Percentiles rank a stretch among this genome's conserved stretches.
phyloP scores from a whole-genome alignment of 2,329 filamentous ascomycete species.

The Fusarium buharicum region DNA sequence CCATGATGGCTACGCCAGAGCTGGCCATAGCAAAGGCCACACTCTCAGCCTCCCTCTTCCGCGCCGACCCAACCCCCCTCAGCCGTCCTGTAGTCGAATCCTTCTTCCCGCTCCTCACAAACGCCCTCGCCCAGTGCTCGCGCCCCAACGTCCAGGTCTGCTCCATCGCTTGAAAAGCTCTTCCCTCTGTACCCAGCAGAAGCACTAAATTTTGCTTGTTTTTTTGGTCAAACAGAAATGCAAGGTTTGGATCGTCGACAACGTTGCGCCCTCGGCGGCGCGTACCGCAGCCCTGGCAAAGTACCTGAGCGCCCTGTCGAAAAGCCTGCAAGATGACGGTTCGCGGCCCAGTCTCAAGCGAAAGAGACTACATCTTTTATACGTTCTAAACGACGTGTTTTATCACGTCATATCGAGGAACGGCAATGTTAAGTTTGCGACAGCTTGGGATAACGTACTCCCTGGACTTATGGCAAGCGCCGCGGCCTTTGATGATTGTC shows the following conservation, averaged over 20 bases:
- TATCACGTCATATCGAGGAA: conserved; percentile 71
- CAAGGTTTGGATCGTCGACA: conserved; percentile 84
- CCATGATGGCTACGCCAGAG: conserved; percentile 72
- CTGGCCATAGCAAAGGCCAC: conserved; percentile 82
- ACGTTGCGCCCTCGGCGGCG: conserved; percentile 73
- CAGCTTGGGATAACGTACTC: conserved; percentile 67
- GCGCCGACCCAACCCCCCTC: conserved; percentile 76
- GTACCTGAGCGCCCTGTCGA: conserved; percentile 76
- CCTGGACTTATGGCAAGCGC: conserved; percentile 70
- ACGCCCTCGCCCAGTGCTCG: conserved; percentile 76
- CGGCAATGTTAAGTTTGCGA: conserved; percentile 63
- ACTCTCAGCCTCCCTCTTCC: conserved; percentile 78
- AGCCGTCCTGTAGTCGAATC: conserved; percentile 74
- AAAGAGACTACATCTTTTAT: conserved; percentile 78
- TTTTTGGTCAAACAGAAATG: conserved; percentile 72
- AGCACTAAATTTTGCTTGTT: conserved; percentile 44
- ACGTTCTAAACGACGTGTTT: conserved; percentile 81
- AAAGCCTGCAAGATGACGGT: conserved; percentile 49
- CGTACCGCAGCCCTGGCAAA: conserved; percentile 77
- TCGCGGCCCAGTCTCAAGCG: conserved; percentile 68
- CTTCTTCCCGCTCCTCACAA: conserved; percentile 74
- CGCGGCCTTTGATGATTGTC: conserved; percentile 66
- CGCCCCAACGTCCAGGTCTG: conserved; percentile 90
- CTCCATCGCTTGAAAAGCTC: conserved; percentile 50
- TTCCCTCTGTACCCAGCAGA: conserved; percentile 43